Conservation (phyloP, 768 basidiomycete species). For the Calocera viscosa region DNA sequence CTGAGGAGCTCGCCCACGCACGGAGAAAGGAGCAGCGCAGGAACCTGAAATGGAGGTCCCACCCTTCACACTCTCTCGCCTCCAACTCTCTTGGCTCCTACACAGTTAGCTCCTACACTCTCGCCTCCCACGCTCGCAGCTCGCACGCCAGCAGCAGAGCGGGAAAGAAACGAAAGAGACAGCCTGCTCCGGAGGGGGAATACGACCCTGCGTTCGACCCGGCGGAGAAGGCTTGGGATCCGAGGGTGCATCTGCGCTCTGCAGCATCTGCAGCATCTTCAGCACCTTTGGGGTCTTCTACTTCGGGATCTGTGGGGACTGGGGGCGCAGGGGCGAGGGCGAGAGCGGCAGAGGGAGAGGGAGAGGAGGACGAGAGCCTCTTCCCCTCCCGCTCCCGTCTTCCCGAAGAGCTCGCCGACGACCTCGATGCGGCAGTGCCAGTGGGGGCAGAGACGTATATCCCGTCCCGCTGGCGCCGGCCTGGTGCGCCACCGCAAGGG, state of each 20-base stretch:
- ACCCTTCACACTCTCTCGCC: conserved; percentile 21
- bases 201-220: conserved; percentile 13
- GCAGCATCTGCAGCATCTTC: conserved; percentile 1
- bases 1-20: conserved; percentile 41
- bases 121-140: too few species aligned
- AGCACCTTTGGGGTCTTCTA: too few species aligned
- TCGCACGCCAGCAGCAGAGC: too few species aligned
- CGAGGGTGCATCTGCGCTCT: conserved; percentile 9
- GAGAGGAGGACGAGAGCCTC: not conserved
- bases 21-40: conserved; percentile 37
- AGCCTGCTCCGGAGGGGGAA: not conserved
- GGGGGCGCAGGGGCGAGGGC: not conserved
- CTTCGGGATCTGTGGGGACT: too few species aligned
- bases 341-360: not conserved
- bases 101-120: not conserved
- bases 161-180: too few species aligned
- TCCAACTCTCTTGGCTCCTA: conserved; percentile 30
- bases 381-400: conserved; percentile 32
- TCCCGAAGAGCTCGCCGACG: conserved; percentile 51
- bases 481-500: conserved; percentile 23
- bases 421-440: too few species aligned
- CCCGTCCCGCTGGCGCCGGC: conserved; percentile 60
- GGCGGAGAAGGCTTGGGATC: conserved; percentile 23
- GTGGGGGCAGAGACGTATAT: too few species aligned
- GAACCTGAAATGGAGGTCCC: conserved; percentile 30